Evolutionary conservation across 768 basidiomycete species (phyloP), one percentile per base, ranked within the genome.

Genomic region (Pleurotus eryngii): DNA sequence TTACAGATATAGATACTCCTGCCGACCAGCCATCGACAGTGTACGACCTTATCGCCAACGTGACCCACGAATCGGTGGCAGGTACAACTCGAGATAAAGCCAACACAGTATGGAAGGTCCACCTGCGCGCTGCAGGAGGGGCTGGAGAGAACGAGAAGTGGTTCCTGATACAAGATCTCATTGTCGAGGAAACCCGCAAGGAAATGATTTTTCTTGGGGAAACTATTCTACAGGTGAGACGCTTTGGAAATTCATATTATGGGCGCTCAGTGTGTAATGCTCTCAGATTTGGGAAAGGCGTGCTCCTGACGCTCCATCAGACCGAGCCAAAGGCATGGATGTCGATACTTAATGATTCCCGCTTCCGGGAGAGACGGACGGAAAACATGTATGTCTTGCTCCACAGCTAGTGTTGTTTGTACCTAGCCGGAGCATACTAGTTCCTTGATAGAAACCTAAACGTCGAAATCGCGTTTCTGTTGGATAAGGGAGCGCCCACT

Each of bases 131-230:
- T 49, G 83, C 84, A 26, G 82, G 85, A 15, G 87, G 86, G 49
- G 87, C 86, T 14, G 89, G 86, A 37, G 90, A 95, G 60, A 80
- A 76, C 49, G 95, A 98, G 72, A 92, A 89, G 68, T 98, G 97
- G 97, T 90, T 92, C 70, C 87, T 93, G 76, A 88, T 98, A 49
- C 94, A 98, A 72, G 96, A 99, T 75, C 78, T 99, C 57, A 90
- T 95, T 59, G 95, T 99, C 8, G 90, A 94, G 68, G 95, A 98
- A 67, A 90, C 92, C n/a, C 79, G 94, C 58, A 93, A 91, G 71
- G 94, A 97, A 68, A 95, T 99, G 92, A 96, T 99, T 55, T 95
- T 97, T 69, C 76, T 99, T 37, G 96, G 95, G 24, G 97, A 98
- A 71, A 92, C 90, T n/a, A 89, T 96, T 30, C 75, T 99, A 50